Evolutionary conservation across 768 basidiomycete genomes (phyloP).

Genomic region (Wakefieldia striispora): DNA sequence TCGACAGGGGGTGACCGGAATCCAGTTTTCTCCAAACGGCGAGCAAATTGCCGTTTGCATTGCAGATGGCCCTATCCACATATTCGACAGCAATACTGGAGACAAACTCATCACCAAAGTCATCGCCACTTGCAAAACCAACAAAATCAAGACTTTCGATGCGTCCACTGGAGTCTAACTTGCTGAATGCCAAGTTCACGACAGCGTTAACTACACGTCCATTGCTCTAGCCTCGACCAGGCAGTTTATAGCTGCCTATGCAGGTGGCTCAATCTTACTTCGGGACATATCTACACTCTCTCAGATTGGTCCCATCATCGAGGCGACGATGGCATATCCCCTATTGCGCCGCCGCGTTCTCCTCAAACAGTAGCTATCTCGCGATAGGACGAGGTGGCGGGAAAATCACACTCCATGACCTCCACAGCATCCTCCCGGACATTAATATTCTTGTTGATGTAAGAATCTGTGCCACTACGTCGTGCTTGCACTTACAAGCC

Average conservation of each 20-base stretch:
- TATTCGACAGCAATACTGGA: too few species aligned
- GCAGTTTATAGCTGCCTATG: neutral
- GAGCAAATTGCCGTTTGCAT: too few species aligned
- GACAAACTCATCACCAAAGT: too few species aligned
- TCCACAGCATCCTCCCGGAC: neutral
- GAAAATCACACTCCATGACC: neutral
- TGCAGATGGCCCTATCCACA: too few species aligned
- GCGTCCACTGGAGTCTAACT: too few species aligned
- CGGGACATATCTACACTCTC: neutral
- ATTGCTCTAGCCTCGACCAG: neutral
- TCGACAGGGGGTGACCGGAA: too few species aligned
- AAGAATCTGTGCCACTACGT: neutral
- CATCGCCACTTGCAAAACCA: too few species aligned
- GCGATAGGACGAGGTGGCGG: neutral
- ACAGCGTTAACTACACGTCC: too few species aligned
- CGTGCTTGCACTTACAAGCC: too few species aligned
- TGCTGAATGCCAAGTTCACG: too few species aligned
- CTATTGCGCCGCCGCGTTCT: conserved; percentile 1
- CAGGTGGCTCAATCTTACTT: neutral
- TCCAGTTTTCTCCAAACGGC: too few species aligned
- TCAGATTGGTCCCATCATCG: neutral
- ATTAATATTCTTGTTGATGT: conserved; percentile 3
- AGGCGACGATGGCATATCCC: neutral
- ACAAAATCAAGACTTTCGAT: too few species aligned
- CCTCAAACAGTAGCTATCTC: neutral